phyloP scores from a whole-genome alignment of 139 green algal genomes.

The Volvox africanus region DNA sequence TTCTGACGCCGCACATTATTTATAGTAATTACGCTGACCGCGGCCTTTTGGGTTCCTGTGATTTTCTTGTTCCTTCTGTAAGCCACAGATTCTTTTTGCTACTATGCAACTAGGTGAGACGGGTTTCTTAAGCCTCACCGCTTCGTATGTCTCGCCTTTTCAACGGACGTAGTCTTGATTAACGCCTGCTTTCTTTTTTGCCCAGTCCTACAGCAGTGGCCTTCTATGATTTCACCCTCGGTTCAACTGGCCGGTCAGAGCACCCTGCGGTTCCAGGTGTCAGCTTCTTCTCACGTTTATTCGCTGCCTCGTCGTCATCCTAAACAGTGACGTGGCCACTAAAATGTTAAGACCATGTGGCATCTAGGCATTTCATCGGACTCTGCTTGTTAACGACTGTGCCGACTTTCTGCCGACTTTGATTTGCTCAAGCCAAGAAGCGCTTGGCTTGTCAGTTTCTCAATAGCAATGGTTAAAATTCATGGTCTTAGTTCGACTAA shows the following conservation, averaged over 20 bases:
- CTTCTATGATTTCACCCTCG: conserved; percentile 12
- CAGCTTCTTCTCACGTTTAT: conserved; percentile 5
- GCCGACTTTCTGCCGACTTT: too few species aligned
- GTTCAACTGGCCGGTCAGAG: not conserved
- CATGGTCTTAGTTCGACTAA: not conserved
- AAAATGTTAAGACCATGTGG: not conserved
- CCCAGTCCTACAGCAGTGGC: conserved; percentile 19
- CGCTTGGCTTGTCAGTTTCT: not conserved
- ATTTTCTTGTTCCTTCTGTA: not conserved
- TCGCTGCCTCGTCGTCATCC: not conserved
- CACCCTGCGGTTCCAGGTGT: not conserved
- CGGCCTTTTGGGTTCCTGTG: not conserved
- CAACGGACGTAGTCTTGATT: too few species aligned
- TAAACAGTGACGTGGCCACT: not conserved
- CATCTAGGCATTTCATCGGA: too few species aligned
- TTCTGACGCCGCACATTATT: not conserved
- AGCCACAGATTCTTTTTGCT: conserved; percentile 22
- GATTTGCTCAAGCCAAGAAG: too few species aligned
- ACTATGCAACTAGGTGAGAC: conserved; percentile 20
- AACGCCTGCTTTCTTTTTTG: not conserved
- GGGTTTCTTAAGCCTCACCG: too few species aligned
- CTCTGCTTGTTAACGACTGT: too few species aligned
- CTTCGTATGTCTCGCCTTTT: too few species aligned
- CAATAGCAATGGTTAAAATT: not conserved
- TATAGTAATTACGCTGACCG: not conserved